These are phyloP conservation scores for maize (Zea mays) DNA, from an alignment of 176 grass and related monocot genomes.

Conservation along the genomic window DNA sequence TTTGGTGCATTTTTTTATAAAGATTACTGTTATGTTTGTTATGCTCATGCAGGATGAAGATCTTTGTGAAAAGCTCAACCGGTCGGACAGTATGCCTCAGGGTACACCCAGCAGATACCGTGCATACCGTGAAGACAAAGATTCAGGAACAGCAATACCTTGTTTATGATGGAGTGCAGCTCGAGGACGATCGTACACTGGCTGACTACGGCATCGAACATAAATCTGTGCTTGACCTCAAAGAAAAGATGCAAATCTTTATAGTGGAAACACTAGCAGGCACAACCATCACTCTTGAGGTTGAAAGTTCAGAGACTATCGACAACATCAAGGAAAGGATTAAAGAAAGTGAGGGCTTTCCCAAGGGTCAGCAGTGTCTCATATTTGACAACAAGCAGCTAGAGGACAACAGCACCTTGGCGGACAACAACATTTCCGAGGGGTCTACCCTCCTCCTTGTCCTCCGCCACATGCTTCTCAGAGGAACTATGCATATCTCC, in stretches of 20 bases:
- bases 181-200: neutral
- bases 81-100: no score
- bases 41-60: no score
- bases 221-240: neutral
- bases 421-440: neutral
- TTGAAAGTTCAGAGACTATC: neutral
- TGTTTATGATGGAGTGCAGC: neutral
- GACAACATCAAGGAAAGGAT: neutral
- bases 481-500: no score
- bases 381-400: neutral
- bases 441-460: neutral
- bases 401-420: neutral
- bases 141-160: no score
- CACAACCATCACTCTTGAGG: neutral
- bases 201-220: neutral
- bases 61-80: no score
- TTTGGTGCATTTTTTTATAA: no score
- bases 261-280: neutral
- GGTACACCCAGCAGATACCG: no score
- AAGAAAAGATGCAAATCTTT: conserved; percentile 9
- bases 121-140: no score
- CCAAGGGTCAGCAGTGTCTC: neutral
- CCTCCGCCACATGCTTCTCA: neutral
- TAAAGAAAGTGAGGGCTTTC: neutral
- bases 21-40: no score